Evolutionary conservation across 1,284 basidiomycete genomes (phyloP), one percentile per base, ranked within the genome.

Genomic region (Agroathelia rolfsii): DNA sequence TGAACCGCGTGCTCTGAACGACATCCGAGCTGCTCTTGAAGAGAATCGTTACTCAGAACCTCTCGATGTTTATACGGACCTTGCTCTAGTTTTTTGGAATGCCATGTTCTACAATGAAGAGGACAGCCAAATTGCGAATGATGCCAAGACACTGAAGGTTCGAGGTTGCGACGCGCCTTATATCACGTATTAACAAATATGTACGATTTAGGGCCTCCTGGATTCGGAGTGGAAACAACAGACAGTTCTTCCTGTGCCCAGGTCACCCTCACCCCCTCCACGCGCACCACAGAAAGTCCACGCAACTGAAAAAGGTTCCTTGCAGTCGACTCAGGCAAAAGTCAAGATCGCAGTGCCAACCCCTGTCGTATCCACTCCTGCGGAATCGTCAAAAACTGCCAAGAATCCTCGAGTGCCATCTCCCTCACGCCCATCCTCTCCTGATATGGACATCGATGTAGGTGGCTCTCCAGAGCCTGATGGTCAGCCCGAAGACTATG

Each of bases 41-140:
- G 78, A 77, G 50, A 73, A 76, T 41, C 62, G 69, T 31, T 88
- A 84, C 56, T 76, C 72, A 41, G 70, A 76, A 40, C 55, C 77
- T 1, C 50, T 69, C 28, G 70, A 75, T 40, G 78, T 72, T 3
- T 82, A 74, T 44, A 75, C 73, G 25, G 84, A 88, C 59, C 55
- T 88, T 21, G 71, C 70, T 24, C 70, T 88, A 36, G 78, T 88
- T 31, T 88, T 87, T 55, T 72, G 76, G 61, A 88, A 88, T 56
- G 85, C 85, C 32, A 47, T 83, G 19, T 82, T 76, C 47, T 86
- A 83, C 60, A 86, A 86, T 51, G 76, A 83, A 52, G 61, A 69
- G 9, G 62, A 61, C 2, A 83, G 78, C 49, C 74, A 78, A 48
- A 84, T 86, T 43, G 61, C 72, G 2, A 58, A 61, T 28, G 76